Evolutionary conservation across 129 eudicot species (phyloP), one percentile per base, ranked within the genome.

Genomic region (Saussurea involucrata): DNA sequence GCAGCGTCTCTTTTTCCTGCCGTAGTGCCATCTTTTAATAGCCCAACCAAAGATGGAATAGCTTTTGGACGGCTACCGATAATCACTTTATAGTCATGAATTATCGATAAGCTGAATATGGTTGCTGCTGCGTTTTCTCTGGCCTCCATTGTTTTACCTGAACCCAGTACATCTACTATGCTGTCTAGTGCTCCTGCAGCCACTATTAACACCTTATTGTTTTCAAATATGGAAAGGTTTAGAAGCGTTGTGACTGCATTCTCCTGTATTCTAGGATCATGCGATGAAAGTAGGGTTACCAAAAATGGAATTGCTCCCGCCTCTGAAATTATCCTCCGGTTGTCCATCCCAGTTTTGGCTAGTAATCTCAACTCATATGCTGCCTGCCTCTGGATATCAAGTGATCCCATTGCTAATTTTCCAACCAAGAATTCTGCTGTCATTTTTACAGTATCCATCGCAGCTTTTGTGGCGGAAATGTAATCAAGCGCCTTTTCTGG

Each of bases 231-330:
- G 13, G 98, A 94, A 63, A 94, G 98, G 91, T 94, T 94, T 70
- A 94, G 83, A 29, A 91, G 82, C 8, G 98, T 82, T 12, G 97
- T 94, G 49, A 94, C 88, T 42, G 97, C 90, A 85, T 94, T 85
- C 81, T 92, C 98, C 74, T 94, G 98, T 53, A 85, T 87, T 87
- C 89, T 69, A 6, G 93, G 64, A 61, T 94, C 97, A 29, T 60
- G 49, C 1, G 98, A 87, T 5, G 82, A 69, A 36, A 91, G 88
- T 71, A 91, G 73, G 20, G 83, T 81, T 49, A 89, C 96, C 65
- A 94, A 81, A 82, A 94, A 85, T 3, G 98, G 98, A 33, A 94
- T 91, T 1, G 96, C 97, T 21, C 98, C 98, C 2, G 93, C 97
- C 69, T 91, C 93, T 11, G 97, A 92, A 53, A 94, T 91, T 44